Evolutionary conservation across 345 rosid genomes (phyloP), one percentile per base, ranked within the genome.

Genomic region (Camelina laxa): DNA sequence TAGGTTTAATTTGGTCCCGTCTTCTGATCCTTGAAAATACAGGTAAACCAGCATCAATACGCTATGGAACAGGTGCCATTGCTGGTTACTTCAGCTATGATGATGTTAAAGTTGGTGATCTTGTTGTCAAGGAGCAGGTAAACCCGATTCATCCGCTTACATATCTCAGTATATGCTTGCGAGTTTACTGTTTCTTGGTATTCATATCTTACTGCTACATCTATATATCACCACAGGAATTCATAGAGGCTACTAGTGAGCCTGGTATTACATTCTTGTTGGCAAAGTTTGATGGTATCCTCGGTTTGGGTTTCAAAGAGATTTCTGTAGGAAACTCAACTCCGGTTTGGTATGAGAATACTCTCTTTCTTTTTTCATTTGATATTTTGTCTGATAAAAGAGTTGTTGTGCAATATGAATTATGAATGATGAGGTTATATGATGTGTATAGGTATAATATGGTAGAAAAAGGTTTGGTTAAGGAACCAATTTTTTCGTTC

Each of bases 281-380:
- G 19, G 97, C 96, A 51, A 93, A 89, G 77, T 93, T 93, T 84
- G 97, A 93, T 75, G 98, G 98, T 47, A 86, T 89, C 54, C 85
- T 93, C 77, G 98, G 98, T 49, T 91, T 93, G 56, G 94, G 97
- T n/a, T 93, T 87, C 76, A 88, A 88, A 87, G 97, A 91, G 86
- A 91, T 93, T 53, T 74, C 96, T 5, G 89, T 91, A 50, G 97
- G 94, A 65, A 80, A 88, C 4, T 88, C 94, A 59, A 83, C 86
- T 35, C 97, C 98, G 49, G 84, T 93, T 75, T 93, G 98, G 98
- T 93, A 82, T 38, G 69, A 63, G 35, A 64, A 13, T 31, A 65
- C 20, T 49, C 57, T 57, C 44, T 20, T 51, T 69, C 7, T 3
- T 12, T 4, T 16, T 24, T 49, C 21, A 49, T n/a, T n/a, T n/a